A percentile compares a stretch with the other conserved stretches of the same genome.
Conservation (phyloP, 2,329 filamentous ascomycete species). For the Cryoendolithus antarcticus region DNA sequence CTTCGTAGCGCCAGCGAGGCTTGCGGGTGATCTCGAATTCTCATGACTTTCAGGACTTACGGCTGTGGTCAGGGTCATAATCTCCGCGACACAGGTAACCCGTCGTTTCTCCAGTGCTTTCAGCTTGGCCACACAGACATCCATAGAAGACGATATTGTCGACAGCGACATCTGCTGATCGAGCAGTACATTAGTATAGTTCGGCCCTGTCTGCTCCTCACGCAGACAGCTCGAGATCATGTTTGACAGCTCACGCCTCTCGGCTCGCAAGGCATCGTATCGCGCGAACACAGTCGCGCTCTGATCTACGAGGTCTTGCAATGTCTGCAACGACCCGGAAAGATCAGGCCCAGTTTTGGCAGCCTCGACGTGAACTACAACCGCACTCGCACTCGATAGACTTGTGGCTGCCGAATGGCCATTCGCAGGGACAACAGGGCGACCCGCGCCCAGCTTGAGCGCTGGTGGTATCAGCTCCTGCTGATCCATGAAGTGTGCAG, state of each 20-base stretch:
- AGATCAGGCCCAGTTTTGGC: too few species aligned
- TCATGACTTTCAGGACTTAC: too few species aligned
- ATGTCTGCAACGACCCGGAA: background rate
- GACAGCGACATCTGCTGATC: slow-evolving; percentile 20
- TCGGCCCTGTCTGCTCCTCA: slow-evolving; percentile 13
- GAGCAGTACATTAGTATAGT: slow-evolving; percentile 16
- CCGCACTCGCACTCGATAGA: too few species aligned
- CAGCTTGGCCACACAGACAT: slow-evolving; percentile 22
- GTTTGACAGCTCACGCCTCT: slow-evolving; percentile 17
- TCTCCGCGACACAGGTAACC: background rate
- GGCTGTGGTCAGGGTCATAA: too few species aligned
- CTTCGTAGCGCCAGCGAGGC: too few species aligned
- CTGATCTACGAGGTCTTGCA: slow-evolving; percentile 12
- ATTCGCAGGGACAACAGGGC: too few species aligned
- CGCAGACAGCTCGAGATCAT: slow-evolving; percentile 14
- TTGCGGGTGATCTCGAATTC: too few species aligned
- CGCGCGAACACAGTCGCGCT: slow-evolving; percentile 16
- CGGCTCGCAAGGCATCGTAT: slow-evolving; percentile 18
- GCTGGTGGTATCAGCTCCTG: too few species aligned
- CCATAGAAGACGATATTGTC: slow-evolving; percentile 21
- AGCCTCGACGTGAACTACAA: too few species aligned
- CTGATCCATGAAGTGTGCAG: too few species aligned
- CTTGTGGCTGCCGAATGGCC: too few species aligned
- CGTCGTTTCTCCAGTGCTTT: slow-evolving; percentile 21
- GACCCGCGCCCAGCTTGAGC: too few species aligned